Evolutionary conservation across 306 rosid species (phyloP), one percentile per base, ranked within the genome.

Genomic region (Vigna hirtella): DNA sequence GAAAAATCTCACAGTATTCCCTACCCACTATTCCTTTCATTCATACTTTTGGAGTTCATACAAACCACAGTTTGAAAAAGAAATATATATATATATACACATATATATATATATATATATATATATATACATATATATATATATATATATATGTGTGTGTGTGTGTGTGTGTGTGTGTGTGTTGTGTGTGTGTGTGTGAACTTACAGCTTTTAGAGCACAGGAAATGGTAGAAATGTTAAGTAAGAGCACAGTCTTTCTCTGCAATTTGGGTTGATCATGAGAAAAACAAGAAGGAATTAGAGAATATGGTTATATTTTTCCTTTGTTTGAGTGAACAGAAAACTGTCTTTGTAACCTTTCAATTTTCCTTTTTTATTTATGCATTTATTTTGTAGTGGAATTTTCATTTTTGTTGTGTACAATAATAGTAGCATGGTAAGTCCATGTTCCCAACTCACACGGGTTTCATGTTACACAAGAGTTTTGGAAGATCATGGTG

Each of bases 51-150:
- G 59, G 47, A 63, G 66, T 12, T 68, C 47, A 45, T 6, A 15
- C 13, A 76, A 61, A 81, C 24, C 72, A 59, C 56, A 38, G 18
- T 18, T 47, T 50, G 16, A 28, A 62, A 6, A 62, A 3, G 22
- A 26, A 59, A 13, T 9, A 42, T 42, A 9, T 9, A 40, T 8
- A 8, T 40, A 9, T 40, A 40, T 6, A n/a, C n/a, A n/a, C n/a
- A n/a, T n/a, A 38, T 38, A 38, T 38, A 38, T 38, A 38, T 7
- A 7, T 2, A 26, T 26, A 26, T 26, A 12, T 8, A 40, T 9
- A 9, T 9, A 40, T 7, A 7, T 40, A 8, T 40, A 40, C 0
- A 38, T 38, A 38, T 1, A 38, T 7, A 7, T 0, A 7, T 2
- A 2, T 20, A 20, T 20, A 26, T 26, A 2, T 26, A 26, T 26